phyloP scores from a whole-genome alignment of 345 rosid species.

The Eutrema japonicum region DNA sequence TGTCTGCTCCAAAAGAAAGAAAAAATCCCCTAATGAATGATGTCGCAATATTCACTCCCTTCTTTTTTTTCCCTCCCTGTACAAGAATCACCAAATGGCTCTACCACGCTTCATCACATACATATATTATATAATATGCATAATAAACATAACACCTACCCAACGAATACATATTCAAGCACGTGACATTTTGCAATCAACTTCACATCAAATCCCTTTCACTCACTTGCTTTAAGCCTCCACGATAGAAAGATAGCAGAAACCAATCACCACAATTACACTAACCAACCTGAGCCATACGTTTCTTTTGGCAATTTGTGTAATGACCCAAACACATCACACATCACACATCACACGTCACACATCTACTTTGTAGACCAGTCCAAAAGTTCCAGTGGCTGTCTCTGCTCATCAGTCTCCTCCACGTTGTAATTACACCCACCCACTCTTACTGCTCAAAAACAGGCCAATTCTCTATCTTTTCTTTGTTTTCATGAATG shows the following conservation, averaged over 20 bases:
- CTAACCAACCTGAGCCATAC: slow-evolving; percentile 28
- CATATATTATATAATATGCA: background rate
- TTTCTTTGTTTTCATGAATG: background rate
- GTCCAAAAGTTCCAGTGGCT: slow-evolving; percentile 9
- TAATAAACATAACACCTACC: slow-evolving; percentile 15
- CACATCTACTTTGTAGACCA: slow-evolving; percentile 11
- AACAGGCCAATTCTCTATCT: slow-evolving; percentile 17
- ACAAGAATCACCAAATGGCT: slow-evolving; percentile 16
- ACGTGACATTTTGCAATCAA: slow-evolving; percentile 13
- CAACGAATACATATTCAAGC: slow-evolving; percentile 20
- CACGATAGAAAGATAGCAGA: slow-evolving; percentile 16
- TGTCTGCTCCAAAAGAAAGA: background rate
- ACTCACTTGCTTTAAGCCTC: slow-evolving; percentile 23
- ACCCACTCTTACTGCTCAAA: slow-evolving; percentile 27
- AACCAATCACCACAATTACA: slow-evolving; percentile 32
- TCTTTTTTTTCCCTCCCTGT: background rate
- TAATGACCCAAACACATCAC: slow-evolving; percentile 23
- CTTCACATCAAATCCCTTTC: slow-evolving; percentile 24
- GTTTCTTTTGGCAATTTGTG: slow-evolving; percentile 25
- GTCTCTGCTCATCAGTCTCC: slow-evolving; percentile 31
- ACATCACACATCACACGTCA: slow-evolving; percentile 12
- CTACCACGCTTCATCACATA: background rate
- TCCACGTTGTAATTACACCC: slow-evolving; percentile 30
- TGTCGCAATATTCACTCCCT: slow-evolving; percentile 2
- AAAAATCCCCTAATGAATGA: slow-evolving; percentile 13